A percentile compares a stretch with the other conserved stretches of the same genome.
phyloP scores from a whole-genome alignment of 441 rosid species.

The Monsonia emarginata region DNA sequence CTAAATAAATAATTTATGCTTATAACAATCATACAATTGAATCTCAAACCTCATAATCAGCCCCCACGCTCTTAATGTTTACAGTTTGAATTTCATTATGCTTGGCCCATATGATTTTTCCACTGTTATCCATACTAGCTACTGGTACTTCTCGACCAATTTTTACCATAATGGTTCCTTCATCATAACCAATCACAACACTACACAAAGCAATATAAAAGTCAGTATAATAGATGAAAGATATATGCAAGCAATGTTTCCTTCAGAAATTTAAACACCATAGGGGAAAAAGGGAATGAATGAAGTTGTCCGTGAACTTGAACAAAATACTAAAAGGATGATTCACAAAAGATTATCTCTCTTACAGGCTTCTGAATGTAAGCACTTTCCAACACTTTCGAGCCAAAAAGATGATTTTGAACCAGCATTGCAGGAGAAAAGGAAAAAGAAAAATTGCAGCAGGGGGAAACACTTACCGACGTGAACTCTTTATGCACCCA shows the following conservation, averaged over 20 bases:
- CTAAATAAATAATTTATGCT: slow-evolving; percentile 7
- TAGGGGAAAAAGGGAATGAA: not conserved
- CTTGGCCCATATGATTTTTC: slow-evolving; percentile 97
- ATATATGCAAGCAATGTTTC: not conserved
- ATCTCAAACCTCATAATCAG: slow-evolving; percentile 73
- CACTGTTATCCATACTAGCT: slow-evolving; percentile 97
- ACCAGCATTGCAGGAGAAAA: not conserved
- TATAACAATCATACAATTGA: not conserved
- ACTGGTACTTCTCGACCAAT: slow-evolving; percentile 95
- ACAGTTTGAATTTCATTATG: slow-evolving; percentile 98
- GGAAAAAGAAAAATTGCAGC: not conserved
- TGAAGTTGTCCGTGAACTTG: not conserved
- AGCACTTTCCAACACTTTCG: not conserved
- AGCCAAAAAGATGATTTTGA: not conserved
- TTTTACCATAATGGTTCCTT: slow-evolving; percentile 96
- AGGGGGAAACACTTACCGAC: slow-evolving; percentile 39
- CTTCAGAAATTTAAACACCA: not conserved
- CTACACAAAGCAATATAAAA: slow-evolving; percentile 28
- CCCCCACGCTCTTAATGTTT: slow-evolving; percentile 86
- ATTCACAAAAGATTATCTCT: not conserved
- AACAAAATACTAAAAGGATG: not conserved
- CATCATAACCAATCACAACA: slow-evolving; percentile 92
- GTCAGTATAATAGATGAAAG: slow-evolving; percentile 4
- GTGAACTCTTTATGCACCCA: slow-evolving; percentile 63
- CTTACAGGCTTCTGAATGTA: not conserved